Conservation (phyloP, 2,329 filamentous ascomycete species). For the Dichotomopilus funicola region DNA sequence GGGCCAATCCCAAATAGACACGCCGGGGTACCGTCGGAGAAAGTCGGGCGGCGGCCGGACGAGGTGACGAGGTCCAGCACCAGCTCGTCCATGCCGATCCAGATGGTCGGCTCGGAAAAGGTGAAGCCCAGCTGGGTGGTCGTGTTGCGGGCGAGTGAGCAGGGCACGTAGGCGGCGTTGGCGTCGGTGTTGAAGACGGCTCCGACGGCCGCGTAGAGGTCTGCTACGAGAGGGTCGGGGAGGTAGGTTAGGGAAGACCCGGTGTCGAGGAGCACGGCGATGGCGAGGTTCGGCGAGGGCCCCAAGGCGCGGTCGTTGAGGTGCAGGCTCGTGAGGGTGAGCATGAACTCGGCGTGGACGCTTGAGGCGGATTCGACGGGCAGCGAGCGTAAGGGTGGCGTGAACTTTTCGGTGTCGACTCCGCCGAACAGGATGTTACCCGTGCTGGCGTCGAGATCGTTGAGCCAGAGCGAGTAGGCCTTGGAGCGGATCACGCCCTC, state of each 20-base stretch:
- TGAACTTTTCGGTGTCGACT: constrained; percentile 60
- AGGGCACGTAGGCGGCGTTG: constrained; percentile 56
- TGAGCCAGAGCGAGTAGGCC: constrained; percentile 69
- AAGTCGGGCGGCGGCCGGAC: constrained; percentile 42
- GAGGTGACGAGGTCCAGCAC: constrained; percentile 46
- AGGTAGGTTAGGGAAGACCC: constrained; percentile 64
- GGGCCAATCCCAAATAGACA: constrained; percentile 65
- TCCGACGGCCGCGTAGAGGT: constrained; percentile 52
- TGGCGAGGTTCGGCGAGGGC: constrained; percentile 35
- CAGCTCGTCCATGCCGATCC: constrained; percentile 52
- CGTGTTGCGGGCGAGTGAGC: constrained; percentile 40
- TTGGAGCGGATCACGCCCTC: constrained; percentile 56
- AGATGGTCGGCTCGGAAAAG: constrained; percentile 49
- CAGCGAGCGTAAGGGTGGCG: constrained; percentile 56
- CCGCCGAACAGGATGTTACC: constrained; percentile 71
- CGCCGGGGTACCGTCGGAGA: constrained; percentile 46
- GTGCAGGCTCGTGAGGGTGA: constrained; percentile 58
- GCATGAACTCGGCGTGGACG: constrained; percentile 55
- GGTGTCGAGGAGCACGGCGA: constrained; percentile 64
- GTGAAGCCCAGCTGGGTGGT: constrained; percentile 43
- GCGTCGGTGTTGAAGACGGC: constrained; percentile 50
- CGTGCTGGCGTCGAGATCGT: constrained; percentile 59
- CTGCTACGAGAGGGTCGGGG: constrained; percentile 46
- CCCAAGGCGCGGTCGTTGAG: constrained; percentile 39
- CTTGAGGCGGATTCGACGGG: constrained; percentile 54